These are phyloP conservation scores for Closterium sp. DNA, from an alignment of 139 green algal species.

Conservation along the genomic window DNA sequence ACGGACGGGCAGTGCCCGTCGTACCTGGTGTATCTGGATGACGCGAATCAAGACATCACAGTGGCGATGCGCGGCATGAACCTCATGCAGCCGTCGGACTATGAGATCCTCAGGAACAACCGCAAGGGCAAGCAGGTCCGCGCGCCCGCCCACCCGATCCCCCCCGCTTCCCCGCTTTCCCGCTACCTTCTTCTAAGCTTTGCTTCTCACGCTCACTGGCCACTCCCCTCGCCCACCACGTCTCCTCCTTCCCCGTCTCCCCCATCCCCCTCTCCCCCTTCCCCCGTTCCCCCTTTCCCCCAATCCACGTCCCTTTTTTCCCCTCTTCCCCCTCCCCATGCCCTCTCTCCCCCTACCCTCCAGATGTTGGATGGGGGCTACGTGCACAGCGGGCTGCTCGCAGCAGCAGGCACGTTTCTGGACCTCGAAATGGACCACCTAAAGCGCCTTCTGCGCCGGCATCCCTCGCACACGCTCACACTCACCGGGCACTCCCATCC, in stretches of 20 bases:
- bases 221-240: no score
- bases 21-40: constrained; percentile 41
- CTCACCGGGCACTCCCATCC: no score
- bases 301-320: no score
- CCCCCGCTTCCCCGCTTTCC: no score
- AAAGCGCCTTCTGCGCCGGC: not conserved
- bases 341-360: no score
- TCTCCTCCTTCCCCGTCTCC: no score
- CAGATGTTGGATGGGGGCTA: constrained; percentile 28
- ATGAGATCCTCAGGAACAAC: constrained; percentile 31
- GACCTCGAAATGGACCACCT: constrained; percentile 27
- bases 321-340: not conserved
- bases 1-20: constrained; percentile 17
- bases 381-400: constrained; percentile 28
- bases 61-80: constrained; percentile 26
- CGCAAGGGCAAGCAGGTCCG: not conserved
- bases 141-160: no score
- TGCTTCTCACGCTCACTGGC: constrained; percentile 17
- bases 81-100: constrained; percentile 17
- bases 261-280: no score
- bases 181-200: no score
- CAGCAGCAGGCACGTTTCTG: constrained; percentile 11
- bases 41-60: constrained; percentile 3
- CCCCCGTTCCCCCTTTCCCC: no score
- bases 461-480: no score